Percentiles rank a stretch among this genome's conserved stretches.
phyloP scores from a whole-genome alignment of 192 early-diverging fungal genomes.

The Gonapodya prolifera region DNA sequence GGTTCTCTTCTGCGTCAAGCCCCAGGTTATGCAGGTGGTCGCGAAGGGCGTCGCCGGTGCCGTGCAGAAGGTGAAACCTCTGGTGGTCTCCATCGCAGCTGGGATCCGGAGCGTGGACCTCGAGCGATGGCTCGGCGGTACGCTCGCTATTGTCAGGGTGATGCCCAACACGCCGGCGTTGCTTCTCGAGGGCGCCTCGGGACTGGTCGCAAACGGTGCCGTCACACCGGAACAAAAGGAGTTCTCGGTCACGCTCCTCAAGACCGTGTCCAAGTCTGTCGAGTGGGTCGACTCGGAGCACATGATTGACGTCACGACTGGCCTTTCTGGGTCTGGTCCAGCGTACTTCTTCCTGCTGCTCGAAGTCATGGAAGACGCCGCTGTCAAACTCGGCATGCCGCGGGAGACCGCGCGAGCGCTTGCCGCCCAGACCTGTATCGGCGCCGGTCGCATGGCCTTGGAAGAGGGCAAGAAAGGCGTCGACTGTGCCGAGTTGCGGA shows the following conservation, averaged over 20 bases:
- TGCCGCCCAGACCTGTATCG: slow-evolving; percentile 83
- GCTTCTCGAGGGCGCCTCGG: slow-evolving; percentile 74
- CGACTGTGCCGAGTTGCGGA: slow-evolving; percentile 59
- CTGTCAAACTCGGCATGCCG: slow-evolving; percentile 57
- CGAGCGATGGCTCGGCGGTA: slow-evolving; percentile 56
- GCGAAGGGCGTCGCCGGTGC: slow-evolving; percentile 38
- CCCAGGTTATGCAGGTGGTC: slow-evolving; percentile 68
- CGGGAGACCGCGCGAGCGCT: slow-evolving; percentile 58
- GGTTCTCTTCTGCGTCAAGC: slow-evolving; percentile 82
- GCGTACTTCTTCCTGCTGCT: slow-evolving; percentile 93
- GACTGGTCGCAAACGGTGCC: slow-evolving; percentile 53
- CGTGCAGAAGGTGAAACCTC: slow-evolving; percentile 39
- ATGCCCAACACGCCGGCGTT: slow-evolving; percentile 98
- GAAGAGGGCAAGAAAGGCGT: slow-evolving; percentile 28
- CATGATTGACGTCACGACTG: slow-evolving; percentile 77
- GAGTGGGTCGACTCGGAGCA: slow-evolving; percentile 69
- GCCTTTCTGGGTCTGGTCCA: slow-evolving; percentile 64
- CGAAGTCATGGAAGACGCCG: slow-evolving; percentile 77
- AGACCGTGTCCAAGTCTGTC: slow-evolving; percentile 63
- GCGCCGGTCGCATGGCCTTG: slow-evolving; percentile 76
- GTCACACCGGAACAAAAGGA: slow-evolving; percentile 50
- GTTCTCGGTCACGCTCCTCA: slow-evolving; percentile 53
- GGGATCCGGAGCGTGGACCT: slow-evolving; percentile 69
- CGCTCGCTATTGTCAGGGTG: slow-evolving; percentile 61
- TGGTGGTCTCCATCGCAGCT: slow-evolving; percentile 81